These are phyloP conservation scores for Talaromyces thailandensis DNA, from an alignment of 495 filamentous ascomycete species.

Conservation along the genomic window DNA sequence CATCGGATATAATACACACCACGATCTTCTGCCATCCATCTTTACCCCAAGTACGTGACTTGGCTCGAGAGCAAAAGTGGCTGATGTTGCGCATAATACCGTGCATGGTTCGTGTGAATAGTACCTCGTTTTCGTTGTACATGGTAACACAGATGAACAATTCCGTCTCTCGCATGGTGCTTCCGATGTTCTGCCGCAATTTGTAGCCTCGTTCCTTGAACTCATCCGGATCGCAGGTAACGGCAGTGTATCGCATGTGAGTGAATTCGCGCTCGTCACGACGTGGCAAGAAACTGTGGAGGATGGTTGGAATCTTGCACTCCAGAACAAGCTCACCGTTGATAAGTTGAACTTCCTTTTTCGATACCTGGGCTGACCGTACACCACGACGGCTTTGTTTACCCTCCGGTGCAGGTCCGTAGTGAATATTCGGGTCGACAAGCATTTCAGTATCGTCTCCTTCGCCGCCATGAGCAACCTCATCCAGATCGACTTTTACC, in stretches of 20 bases:
- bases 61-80: slow-evolving; percentile 88
- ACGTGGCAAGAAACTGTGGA: slow-evolving; percentile 88
- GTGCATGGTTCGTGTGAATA: slow-evolving; percentile 97
- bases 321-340: slow-evolving; percentile 96
- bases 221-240: slow-evolving; percentile 96
- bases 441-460: slow-evolving; percentile 32
- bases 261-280: slow-evolving; percentile 95
- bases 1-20: slow-evolving; percentile 91
- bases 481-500: slow-evolving; percentile 34
- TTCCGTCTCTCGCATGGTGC: slow-evolving; percentile 86
- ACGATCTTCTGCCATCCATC: slow-evolving; percentile 99
- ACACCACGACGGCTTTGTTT: slow-evolving; percentile 80
- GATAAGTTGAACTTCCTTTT: slow-evolving; percentile 90
- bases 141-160: slow-evolving; percentile 97
- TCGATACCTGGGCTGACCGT: slow-evolving; percentile 77
- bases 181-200: slow-evolving; percentile 87
- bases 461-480: slow-evolving; percentile 8
- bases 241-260: slow-evolving; percentile 99
- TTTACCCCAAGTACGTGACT: slow-evolving; percentile 93
- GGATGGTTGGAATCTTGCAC: slow-evolving; percentile 97
- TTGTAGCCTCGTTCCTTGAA: slow-evolving; percentile 85
- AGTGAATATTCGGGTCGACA: slow-evolving; percentile 49
- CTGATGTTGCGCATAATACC: slow-evolving; percentile 97
- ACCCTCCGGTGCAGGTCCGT: slow-evolving; percentile 78
- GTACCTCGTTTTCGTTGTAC: slow-evolving; percentile 96